Conservation (phyloP, 441 rosid genomes). For the Theobroma grandiflorum region DNA sequence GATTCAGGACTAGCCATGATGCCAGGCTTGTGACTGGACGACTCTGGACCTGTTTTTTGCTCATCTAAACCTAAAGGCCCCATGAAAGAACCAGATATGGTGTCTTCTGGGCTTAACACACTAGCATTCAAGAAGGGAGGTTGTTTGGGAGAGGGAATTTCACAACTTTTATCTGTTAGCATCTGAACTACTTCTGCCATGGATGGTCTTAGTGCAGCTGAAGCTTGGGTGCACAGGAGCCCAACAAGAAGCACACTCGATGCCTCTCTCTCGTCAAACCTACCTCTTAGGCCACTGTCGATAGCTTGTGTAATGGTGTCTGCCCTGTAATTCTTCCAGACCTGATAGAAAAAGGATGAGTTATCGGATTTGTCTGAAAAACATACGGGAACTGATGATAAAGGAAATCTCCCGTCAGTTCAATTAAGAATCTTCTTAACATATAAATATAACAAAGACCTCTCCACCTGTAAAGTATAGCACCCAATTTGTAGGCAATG, state of each 20-base stretch:
- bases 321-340: slow-evolving; percentile 68
- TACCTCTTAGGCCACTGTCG: slow-evolving; percentile 50
- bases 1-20: too few species aligned
- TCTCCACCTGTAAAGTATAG: too few species aligned
- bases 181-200: slow-evolving; percentile 65
- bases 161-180: slow-evolving; percentile 45
- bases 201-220: slow-evolving; percentile 64
- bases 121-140: slow-evolving; percentile 85
- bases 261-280: slow-evolving; percentile 49
- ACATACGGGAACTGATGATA: too few species aligned
- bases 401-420: too few species aligned
- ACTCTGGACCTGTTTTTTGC: slow-evolving; percentile 15
- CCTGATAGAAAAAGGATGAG: too few species aligned
- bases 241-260: slow-evolving; percentile 63
- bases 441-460: too few species aligned
- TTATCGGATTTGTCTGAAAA: too few species aligned
- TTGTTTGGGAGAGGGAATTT: slow-evolving; percentile 58
- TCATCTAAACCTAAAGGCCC: neutral
- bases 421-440: too few species aligned
- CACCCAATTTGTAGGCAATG: neutral
- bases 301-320: slow-evolving; percentile 42
- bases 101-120: slow-evolving; percentile 49
- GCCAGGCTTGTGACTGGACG: too few species aligned
- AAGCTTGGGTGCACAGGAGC: slow-evolving; percentile 79
- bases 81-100: slow-evolving; percentile 21